phyloP scores from a whole-genome alignment of 1,284 basidiomycete species.

The Cutaneotrichosporon sp. region DNA sequence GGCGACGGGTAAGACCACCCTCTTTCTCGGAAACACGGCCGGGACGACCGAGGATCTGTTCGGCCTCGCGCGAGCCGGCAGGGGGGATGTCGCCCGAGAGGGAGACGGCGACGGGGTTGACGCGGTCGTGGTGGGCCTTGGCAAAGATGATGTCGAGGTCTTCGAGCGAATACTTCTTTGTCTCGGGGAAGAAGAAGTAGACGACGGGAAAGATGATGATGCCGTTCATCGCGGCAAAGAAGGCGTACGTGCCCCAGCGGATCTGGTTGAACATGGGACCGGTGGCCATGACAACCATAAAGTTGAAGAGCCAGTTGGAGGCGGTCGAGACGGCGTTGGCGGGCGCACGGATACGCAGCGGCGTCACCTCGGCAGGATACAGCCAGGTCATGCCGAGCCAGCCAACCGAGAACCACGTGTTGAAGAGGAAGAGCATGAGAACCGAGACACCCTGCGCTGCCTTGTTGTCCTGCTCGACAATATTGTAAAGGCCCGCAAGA shows the following conservation, averaged over 20 bases:
- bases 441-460: slow-evolving; percentile 44
- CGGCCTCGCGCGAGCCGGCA: slow-evolving; percentile 33
- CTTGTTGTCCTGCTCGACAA: slow-evolving; percentile 20
- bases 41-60: slow-evolving; percentile 24
- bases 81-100: slow-evolving; percentile 21
- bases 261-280: slow-evolving; percentile 39
- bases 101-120: slow-evolving; percentile 25
- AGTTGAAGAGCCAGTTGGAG: slow-evolving; percentile 51
- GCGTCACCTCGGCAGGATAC: slow-evolving; percentile 38
- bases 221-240: slow-evolving; percentile 39
- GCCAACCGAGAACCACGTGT: slow-evolving; percentile 43
- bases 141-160: slow-evolving; percentile 40
- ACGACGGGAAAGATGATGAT: slow-evolving; percentile 36
- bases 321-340: slow-evolving; percentile 65
- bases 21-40: not conserved
- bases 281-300: slow-evolving; percentile 36
- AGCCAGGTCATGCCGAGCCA: slow-evolving; percentile 44
- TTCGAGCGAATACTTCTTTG: slow-evolving; percentile 31
- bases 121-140: slow-evolving; percentile 22
- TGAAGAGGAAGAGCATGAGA: slow-evolving; percentile 47
- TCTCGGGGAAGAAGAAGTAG: slow-evolving; percentile 38
- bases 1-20: not conserved
- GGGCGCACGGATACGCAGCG: slow-evolving; percentile 58
- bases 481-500: slow-evolving; percentile 38
- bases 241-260: slow-evolving; percentile 36